Evolutionary conservation across 176 grass and related monocot genomes (phyloP).

Genomic region (Bolboschoenus planiculmis): DNA sequence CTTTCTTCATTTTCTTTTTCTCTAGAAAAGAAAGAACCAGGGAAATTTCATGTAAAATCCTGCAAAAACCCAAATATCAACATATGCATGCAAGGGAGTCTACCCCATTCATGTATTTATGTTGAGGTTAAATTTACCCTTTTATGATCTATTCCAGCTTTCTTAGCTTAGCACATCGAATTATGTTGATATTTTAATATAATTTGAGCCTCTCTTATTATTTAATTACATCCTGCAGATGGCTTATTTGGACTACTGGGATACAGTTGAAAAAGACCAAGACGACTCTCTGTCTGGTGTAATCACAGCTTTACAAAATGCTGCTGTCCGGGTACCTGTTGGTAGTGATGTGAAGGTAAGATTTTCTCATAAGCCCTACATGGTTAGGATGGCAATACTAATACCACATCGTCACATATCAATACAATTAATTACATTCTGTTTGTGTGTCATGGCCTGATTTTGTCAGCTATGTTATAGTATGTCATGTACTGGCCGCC

Average conservation of each 20-base stretch:
- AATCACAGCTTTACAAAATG: conserved; percentile 58
- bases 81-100: background rate
- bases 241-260: conserved; percentile 49
- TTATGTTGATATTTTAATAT: background rate
- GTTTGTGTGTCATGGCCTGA: background rate
- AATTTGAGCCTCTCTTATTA: background rate
- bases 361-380: background rate
- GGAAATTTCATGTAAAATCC: background rate
- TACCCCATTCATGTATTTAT: background rate
- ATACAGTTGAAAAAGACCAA: conserved; percentile 35
- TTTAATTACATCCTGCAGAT: conserved; percentile 34
- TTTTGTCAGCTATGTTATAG: background rate
- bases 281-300: conserved; percentile 46
- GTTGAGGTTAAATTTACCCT: too few species aligned
- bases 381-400: background rate
- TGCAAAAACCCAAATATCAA: background rate
- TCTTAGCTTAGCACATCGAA: background rate
- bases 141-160: background rate
- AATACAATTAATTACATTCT: background rate
- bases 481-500: background rate
- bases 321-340: conserved; percentile 54
- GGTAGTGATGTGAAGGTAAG: conserved; percentile 48
- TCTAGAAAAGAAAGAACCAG: background rate
- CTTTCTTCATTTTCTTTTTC: background rate
- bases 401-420: background rate